Evolutionary conservation across 2,329 filamentous ascomycete genomes (phyloP).

Genomic region (Cercospora sp.): DNA sequence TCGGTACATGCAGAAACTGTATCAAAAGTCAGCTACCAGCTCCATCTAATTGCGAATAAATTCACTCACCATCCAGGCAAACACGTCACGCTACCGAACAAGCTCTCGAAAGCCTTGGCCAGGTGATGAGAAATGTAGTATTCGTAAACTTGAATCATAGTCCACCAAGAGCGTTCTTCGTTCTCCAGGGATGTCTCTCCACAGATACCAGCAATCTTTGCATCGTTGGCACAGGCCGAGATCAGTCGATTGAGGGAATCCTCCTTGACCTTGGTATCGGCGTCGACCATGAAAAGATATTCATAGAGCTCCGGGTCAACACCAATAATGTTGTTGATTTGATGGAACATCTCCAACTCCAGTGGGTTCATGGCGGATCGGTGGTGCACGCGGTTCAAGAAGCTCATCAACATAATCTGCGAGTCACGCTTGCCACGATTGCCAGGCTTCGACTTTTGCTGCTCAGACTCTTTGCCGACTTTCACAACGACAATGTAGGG

Average conservation of each 20-base stretch:
- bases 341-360: slow-evolving; percentile 97
- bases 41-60: not conserved
- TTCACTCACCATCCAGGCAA: slow-evolving; percentile 90
- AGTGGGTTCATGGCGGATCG: slow-evolving; percentile 91
- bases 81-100: slow-evolving; percentile 98
- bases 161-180: slow-evolving; percentile 94
- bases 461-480: slow-evolving; percentile 94
- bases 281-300: slow-evolving; percentile 95
- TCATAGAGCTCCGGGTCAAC: slow-evolving; percentile 97
- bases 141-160: slow-evolving; percentile 99
- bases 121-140: slow-evolving; percentile 99
- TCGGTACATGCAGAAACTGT: slow-evolving; percentile 98
- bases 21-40: not conserved
- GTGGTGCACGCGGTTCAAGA: slow-evolving; percentile 96
- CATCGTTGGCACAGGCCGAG: slow-evolving; percentile 86
- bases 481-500: slow-evolving; percentile 96
- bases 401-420: slow-evolving; percentile 92
- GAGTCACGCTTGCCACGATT: slow-evolving; percentile 99
- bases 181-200: slow-evolving; percentile 96
- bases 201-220: slow-evolving; percentile 95
- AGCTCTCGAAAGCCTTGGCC: slow-evolving; percentile 93
- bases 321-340: slow-evolving; percentile 98
- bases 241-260: slow-evolving; percentile 92
- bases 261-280: slow-evolving; percentile 89
- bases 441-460: slow-evolving; percentile 85